Conservation (phyloP, 805 yeast species). For the Cyberlindnera americana region DNA sequence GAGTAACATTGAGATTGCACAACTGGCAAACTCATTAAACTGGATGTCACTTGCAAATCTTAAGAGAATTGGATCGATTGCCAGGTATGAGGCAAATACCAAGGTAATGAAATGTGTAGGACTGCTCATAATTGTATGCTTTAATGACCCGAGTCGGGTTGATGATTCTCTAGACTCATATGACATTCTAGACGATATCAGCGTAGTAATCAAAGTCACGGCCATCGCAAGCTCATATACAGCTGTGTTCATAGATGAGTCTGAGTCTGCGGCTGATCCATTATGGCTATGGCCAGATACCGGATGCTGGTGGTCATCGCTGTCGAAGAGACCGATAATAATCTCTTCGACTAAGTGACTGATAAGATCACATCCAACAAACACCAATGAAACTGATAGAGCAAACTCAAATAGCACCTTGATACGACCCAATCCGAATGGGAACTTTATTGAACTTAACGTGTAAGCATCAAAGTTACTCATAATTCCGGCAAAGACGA, state of each 20-base stretch:
- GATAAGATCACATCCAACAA: conserved; percentile 86
- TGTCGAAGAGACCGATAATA: conserved; percentile 27
- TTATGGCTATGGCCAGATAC: conserved; percentile 28
- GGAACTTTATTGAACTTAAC: conserved; percentile 73
- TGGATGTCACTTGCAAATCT: conserved; percentile 25
- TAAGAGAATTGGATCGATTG: conserved; percentile 34
- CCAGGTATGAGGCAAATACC: conserved; percentile 37
- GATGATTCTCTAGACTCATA: conserved; percentile 2
- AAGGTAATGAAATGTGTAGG: conserved; percentile 42
- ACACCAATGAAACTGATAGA: conserved; percentile 73
- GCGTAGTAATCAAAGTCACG: conserved; percentile 28
- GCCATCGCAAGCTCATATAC: conserved; percentile 31
- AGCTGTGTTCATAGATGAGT: conserved; percentile 20
- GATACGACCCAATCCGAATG: conserved; percentile 90
- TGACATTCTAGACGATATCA: conserved; percentile 30
- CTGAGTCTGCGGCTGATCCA: conserved; percentile 14
- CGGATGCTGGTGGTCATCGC: conserved; percentile 9
- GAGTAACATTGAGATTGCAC: conserved; percentile 41
- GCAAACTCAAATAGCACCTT: conserved; percentile 90
- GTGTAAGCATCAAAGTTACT: conserved; percentile 94
- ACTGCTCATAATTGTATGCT: conserved; percentile 22
- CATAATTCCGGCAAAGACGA: conserved; percentile 72
- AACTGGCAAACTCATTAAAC: conserved; percentile 43
- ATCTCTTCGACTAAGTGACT: conserved; percentile 85
- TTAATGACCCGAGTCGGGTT: conserved; percentile 6